Percentiles rank a stretch among this genome's conserved stretches.
Conservation (phyloP, 257 asterid species). For the Nicotiana benthamiana region DNA sequence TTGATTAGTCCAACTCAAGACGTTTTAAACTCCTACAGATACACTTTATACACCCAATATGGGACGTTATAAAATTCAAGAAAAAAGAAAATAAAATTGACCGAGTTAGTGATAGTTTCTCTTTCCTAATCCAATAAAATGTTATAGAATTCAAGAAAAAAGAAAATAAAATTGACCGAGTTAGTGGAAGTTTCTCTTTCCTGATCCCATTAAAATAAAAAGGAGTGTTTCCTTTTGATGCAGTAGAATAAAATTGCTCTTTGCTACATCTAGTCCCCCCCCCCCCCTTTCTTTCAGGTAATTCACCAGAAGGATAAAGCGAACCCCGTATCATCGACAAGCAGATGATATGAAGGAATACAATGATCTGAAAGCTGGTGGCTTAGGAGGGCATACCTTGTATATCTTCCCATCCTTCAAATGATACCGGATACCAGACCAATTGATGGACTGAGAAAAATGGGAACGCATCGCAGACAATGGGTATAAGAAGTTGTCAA, state of each 20-base stretch:
- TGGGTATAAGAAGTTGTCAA: constrained; percentile 88
- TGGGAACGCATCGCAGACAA: constrained; percentile 87
- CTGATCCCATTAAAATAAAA: background rate
- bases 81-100: background rate
- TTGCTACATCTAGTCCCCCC: background rate
- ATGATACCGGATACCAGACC: constrained; percentile 97
- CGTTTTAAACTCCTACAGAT: background rate
- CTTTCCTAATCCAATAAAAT: background rate
- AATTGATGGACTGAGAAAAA: constrained; percentile 81
- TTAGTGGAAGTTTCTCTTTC: background rate
- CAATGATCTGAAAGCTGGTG: background rate
- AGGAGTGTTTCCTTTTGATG: background rate
- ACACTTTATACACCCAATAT: background rate
- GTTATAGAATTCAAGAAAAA: background rate
- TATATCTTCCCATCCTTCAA: constrained; percentile 76
- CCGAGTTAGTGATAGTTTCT: background rate
- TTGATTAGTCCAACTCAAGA: background rate
- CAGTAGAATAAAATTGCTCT: background rate
- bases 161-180: background rate
- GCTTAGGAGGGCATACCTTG: constrained; percentile 43
- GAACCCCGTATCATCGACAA: background rate
- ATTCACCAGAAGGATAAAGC: background rate
- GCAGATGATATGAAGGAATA: background rate
- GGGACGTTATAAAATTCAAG: background rate
- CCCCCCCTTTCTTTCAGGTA: background rate